Conservation (phyloP, 108 stramenopile species). For the Cafeteria roenbergensis region DNA sequence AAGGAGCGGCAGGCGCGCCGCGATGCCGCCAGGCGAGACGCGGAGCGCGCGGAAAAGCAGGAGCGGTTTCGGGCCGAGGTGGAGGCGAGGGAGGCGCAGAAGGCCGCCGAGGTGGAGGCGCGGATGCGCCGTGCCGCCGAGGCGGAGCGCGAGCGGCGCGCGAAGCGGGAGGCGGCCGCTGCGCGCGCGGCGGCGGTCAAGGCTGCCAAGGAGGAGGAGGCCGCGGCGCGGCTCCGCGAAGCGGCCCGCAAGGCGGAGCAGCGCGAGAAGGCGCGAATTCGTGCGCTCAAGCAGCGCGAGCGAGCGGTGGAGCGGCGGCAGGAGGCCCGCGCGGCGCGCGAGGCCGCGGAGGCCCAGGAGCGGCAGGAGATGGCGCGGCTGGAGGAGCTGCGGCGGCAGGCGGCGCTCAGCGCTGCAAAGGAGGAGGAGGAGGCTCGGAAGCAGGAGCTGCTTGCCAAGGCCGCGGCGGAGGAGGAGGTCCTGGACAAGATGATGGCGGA, state of each 20-base stretch:
- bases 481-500: neutral
- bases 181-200: conserved; percentile 31
- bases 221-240: conserved; percentile 15
- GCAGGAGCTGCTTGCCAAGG: conserved; percentile 20
- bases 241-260: conserved; percentile 17
- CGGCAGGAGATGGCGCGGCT: conserved; percentile 19
- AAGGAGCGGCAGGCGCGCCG: conserved; percentile 22
- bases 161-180: conserved; percentile 35
- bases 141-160: conserved; percentile 23
- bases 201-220: conserved; percentile 18
- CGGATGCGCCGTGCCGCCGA: conserved; percentile 7
- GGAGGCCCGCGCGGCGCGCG: conserved; percentile 5
- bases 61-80: conserved; percentile 33
- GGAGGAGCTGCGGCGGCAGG: conserved; percentile 27
- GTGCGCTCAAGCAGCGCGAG: neutral
- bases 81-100: conserved; percentile 27
- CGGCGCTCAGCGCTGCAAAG: conserved; percentile 19
- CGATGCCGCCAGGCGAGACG: conserved; percentile 18
- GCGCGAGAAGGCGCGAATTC: neutral
- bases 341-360: conserved; percentile 17
- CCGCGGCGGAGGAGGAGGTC: neutral
- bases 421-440: conserved; percentile 38
- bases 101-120: conserved; percentile 28
- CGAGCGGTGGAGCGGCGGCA: neutral
- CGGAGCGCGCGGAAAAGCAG: conserved; percentile 21